Base-by-base conservation (phyloP, 2,329 filamentous ascomycete species). In the Sarocladium kiliense region DNA sequence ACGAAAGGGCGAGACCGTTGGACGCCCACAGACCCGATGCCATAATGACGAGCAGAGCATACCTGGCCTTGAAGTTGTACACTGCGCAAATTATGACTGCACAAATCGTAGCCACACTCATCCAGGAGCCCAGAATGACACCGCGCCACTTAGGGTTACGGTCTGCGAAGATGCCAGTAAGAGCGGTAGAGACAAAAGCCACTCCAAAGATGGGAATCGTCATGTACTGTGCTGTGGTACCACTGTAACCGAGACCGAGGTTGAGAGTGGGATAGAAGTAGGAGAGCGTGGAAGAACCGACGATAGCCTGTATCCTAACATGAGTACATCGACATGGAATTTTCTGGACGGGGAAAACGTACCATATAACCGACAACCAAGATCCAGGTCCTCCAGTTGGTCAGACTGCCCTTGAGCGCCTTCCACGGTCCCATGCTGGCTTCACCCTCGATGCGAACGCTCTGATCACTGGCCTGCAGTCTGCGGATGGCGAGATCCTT, bases 391-490 rank as follows among this genome's bases (percentile, higher is more conserved):
- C 55, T 36, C 58, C 54, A 55, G 54, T 58, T 56, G 16, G 39
- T 23, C 54, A 58, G 16, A 42, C 54, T 55, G 30, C 16, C n/a
- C 42, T 56, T 58, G 27, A 58, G 37, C 12, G 59, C 60, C 1
- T 50, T 39, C 54, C 47, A 51, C 39, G 57, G 60, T 1, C 56
- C 54, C 16, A 61, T 32, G 57, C 81, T 77, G 67, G 87, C 88
- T 21, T 80, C 73, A 62, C 89, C 86, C 58, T 86, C 81, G 56
- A 79, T 77, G 1, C 82, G 82, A 27, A 78, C 81, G 2, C 77
- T 73, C 65, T 88, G 85, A 57, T 82, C 70, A 61, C 89, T 85
- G 9, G 69, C 70, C 47, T 78, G 78, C n/a, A 89, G 71, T 3
- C 87, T 76, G 1, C 78, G 74, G 18, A 87, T 69, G 0, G 88